These are phyloP conservation scores for Arthrobotrys sinensis DNA, from an alignment of 2,329 filamentous ascomycete genomes.

Conservation along the genomic window DNA sequence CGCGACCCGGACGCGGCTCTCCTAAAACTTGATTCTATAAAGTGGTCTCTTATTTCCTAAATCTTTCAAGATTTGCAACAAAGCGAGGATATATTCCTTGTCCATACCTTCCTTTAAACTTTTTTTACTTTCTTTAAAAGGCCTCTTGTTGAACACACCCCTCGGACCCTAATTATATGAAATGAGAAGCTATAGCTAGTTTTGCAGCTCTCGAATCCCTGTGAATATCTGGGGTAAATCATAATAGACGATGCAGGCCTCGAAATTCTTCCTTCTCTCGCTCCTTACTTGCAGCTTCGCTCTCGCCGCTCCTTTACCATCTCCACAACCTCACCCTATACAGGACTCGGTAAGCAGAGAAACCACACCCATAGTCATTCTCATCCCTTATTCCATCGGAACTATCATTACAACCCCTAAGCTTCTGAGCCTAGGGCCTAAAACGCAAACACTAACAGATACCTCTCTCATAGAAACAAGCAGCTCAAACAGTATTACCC, in stretches of 20 bases:
- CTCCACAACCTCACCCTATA: not conserved
- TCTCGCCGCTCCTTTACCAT: slow-evolving; percentile 2
- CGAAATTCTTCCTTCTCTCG: slow-evolving; percentile 4
- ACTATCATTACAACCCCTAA: not conserved
- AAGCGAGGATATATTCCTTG: slow-evolving; percentile 15
- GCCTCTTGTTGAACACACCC: too few species aligned
- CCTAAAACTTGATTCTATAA: slow-evolving; percentile 16
- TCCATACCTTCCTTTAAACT: not conserved
- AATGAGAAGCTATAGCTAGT: slow-evolving; percentile 11
- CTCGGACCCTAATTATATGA: not conserved
- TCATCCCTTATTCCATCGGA: not conserved
- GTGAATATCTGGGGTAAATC: not conserved
- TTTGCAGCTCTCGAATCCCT: slow-evolving; percentile 14
- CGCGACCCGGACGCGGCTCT: slow-evolving; percentile 8
- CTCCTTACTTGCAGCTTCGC: slow-evolving; percentile 13
- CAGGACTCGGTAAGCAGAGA: not conserved
- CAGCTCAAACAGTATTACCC: slow-evolving; percentile 1
- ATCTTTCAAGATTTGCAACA: slow-evolving; percentile 11
- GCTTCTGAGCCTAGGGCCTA: not conserved
- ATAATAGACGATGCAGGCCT: slow-evolving; percentile 17
- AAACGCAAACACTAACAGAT: not conserved
- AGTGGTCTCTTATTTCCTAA: slow-evolving; percentile 8
- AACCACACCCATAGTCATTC: not conserved
- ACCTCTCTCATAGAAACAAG: not conserved
- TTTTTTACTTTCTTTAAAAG: not conserved